phyloP scores from a whole-genome alignment of 257 asterid species.

The Asclepias syriaca region DNA sequence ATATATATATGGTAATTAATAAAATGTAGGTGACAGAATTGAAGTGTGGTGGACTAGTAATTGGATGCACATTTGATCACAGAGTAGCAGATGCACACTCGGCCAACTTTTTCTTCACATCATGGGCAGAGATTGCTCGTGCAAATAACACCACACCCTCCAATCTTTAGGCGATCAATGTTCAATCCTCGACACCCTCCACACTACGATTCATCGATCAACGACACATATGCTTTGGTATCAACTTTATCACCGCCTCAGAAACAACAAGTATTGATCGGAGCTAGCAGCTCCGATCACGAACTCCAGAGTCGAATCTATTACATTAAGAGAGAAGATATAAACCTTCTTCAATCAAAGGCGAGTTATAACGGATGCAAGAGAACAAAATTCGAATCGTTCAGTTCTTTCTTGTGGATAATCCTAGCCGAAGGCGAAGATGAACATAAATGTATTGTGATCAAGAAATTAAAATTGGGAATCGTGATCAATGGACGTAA shows the following conservation, averaged over 20 bases:
- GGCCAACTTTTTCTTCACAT: constrained; percentile 49
- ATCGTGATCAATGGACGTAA: constrained; percentile 39
- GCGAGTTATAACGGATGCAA: constrained; percentile 24
- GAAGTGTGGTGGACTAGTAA: constrained; percentile 51
- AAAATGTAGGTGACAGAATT: constrained; percentile 38
- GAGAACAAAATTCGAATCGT: constrained; percentile 45
- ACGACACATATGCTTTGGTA: constrained; percentile 30
- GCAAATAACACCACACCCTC: constrained; percentile 23
- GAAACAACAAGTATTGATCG: neutral
- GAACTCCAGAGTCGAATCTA: constrained; percentile 38
- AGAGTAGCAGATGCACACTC: constrained; percentile 52
- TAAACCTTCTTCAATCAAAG: constrained; percentile 36
- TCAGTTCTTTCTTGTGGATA: constrained; percentile 52
- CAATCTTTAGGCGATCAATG: constrained; percentile 47
- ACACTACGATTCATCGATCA: constrained; percentile 25
- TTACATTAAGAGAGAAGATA: constrained; percentile 29
- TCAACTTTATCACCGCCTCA: constrained; percentile 24
- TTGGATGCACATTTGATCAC: constrained; percentile 63
- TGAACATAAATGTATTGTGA: neutral
- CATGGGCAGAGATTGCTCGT: constrained; percentile 51
- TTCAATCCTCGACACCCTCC: constrained; percentile 46
- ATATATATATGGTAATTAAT: no score
- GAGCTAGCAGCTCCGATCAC: neutral
- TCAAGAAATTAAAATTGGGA: constrained; percentile 36
- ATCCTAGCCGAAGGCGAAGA: constrained; percentile 28